phyloP scores from a whole-genome alignment of 345 rosid genomes.

The Brassica carinata region DNA sequence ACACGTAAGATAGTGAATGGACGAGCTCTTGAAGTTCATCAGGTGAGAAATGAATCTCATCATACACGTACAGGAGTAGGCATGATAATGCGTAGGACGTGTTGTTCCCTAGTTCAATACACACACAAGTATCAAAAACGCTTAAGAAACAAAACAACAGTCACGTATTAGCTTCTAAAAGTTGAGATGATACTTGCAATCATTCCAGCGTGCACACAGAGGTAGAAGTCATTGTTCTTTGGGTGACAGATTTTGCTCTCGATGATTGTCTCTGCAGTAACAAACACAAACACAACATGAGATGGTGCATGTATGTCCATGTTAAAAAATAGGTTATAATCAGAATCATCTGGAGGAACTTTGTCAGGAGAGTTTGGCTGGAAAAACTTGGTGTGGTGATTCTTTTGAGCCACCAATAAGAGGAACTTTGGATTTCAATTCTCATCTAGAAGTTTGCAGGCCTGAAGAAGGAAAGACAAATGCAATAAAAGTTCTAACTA shows the following conservation, averaged over 20 bases:
- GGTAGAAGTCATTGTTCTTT: conserved; percentile 40
- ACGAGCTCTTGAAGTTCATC: conserved; percentile 45
- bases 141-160: not conserved
- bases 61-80: conserved; percentile 16
- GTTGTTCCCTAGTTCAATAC: conserved; percentile 37
- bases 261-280: conserved; percentile 36
- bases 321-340: not conserved
- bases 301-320: not conserved
- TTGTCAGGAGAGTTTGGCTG: conserved; percentile 61
- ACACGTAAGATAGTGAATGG: conserved; percentile 44
- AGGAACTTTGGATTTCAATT: conserved; percentile 69
- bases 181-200: conserved; percentile 31
- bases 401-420: conserved; percentile 83
- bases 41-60: conserved; percentile 38
- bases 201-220: conserved; percentile 45
- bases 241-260: conserved; percentile 43
- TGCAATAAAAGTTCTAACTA: not conserved
- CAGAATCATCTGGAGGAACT: conserved; percentile 79
- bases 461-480: conserved; percentile 47
- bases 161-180: not conserved
- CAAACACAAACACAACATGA: not conserved
- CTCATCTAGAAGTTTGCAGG: conserved; percentile 71
- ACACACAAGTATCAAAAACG: not conserved
- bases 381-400: conserved; percentile 87
- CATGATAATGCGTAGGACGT: conserved; percentile 45